Conservation (phyloP, 306 rosid genomes). For the Quercus alba region DNA sequence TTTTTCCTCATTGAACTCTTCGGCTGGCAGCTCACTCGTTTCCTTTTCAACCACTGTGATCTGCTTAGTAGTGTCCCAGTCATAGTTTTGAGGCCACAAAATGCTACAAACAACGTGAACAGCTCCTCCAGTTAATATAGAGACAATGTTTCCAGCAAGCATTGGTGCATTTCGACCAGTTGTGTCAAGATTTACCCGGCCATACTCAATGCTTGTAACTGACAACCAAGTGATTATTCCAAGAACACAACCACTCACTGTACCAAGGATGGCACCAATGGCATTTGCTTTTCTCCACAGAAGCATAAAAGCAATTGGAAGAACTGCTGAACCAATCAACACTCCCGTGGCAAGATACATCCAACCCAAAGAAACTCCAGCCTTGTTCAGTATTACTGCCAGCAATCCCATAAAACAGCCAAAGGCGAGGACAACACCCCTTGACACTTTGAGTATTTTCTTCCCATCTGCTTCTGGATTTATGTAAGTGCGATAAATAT, state of each 20-base stretch:
- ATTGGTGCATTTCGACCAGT: constrained; percentile 91
- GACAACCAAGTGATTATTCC: constrained; percentile 79
- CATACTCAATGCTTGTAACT: constrained; percentile 63
- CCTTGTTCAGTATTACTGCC: constrained; percentile 81
- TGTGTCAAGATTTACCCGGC: constrained; percentile 65
- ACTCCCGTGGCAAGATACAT: constrained; percentile 97
- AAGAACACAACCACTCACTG: constrained; percentile 63
- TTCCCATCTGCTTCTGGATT: constrained; percentile 81
- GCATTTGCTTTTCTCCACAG: constrained; percentile 87
- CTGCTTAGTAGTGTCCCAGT: constrained; percentile 76
- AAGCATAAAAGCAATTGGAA: constrained; percentile 92
- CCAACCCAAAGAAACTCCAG: constrained; percentile 87
- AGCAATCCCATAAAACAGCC: constrained; percentile 86
- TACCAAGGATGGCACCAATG: constrained; percentile 77
- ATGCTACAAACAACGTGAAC: constrained; percentile 65
- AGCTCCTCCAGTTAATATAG: constrained; percentile 66
- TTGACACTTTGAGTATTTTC: constrained; percentile 71
- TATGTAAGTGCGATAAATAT: constrained; percentile 80
- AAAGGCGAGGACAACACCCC: constrained; percentile 59
- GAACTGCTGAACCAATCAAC: constrained; percentile 84
- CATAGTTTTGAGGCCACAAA: constrained; percentile 81
- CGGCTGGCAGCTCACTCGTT: constrained; percentile 47
- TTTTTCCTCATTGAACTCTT: constrained; percentile 78
- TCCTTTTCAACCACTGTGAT: constrained; percentile 86
- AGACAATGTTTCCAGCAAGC: constrained; percentile 92